Evolutionary conservation across 176 grass and related monocot species (phyloP).

Genomic region (Puccinellia tenuiflora): DNA sequence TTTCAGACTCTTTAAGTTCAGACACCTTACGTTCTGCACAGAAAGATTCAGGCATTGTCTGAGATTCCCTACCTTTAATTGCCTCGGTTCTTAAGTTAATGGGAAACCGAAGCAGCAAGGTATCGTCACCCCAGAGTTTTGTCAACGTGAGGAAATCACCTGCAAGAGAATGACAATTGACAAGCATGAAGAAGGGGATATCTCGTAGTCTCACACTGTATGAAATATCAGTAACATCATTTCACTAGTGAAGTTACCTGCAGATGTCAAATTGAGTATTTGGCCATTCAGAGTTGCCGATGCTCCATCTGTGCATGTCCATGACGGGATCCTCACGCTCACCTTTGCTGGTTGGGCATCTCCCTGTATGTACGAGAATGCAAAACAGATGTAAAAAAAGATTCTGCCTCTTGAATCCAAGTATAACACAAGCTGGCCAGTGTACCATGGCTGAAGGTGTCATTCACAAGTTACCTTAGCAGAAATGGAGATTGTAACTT

Average conservation of each 20-base stretch:
- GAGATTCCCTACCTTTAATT: constrained; percentile 53
- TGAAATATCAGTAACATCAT: not conserved
- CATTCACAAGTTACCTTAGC: constrained; percentile 30
- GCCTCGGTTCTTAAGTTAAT: constrained; percentile 56
- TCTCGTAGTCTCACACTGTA: not conserved
- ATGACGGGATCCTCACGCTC: constrained; percentile 73
- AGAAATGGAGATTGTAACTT: constrained; percentile 52
- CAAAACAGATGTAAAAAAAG: not conserved
- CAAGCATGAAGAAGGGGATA: not conserved
- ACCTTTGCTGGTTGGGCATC: constrained; percentile 41
- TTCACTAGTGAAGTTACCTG: constrained; percentile 32
- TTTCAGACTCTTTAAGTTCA: not conserved
- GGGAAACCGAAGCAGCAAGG: constrained; percentile 42
- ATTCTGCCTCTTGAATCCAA: not conserved
- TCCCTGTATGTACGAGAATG: constrained; percentile 18
- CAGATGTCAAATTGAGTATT: constrained; percentile 38
- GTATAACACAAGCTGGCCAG: not conserved
- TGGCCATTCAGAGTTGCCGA: constrained; percentile 52
- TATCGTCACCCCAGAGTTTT: constrained; percentile 56
- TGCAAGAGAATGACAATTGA: constrained; percentile 21
- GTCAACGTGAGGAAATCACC: constrained; percentile 64
- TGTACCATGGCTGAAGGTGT: not conserved
- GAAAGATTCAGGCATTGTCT: not conserved
- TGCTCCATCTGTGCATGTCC: constrained; percentile 45
- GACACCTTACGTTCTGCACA: not conserved